A percentile compares a stretch with the other conserved stretches of the same genome.
phyloP scores from a whole-genome alignment of 2,329 filamentous ascomycete species.

The Mollisiaceae sp. region DNA sequence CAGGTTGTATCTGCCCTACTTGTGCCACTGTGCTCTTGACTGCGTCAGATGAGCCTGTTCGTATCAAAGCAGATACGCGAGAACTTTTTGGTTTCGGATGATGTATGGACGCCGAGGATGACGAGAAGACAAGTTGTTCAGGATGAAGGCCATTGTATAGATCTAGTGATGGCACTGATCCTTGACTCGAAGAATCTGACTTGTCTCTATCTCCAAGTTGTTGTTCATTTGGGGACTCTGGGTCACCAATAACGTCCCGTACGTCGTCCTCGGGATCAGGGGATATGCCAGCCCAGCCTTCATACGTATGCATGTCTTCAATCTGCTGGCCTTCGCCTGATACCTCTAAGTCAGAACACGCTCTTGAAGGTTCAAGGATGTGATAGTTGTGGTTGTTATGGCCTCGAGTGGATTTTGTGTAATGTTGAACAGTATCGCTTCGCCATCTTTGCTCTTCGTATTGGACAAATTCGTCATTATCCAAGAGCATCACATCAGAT shows the following conservation, averaged over 20 bases:
- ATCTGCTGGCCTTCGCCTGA: neutral
- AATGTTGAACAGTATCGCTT: neutral
- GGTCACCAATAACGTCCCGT: neutral
- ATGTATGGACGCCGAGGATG: conserved; percentile 32
- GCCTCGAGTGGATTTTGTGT: neutral
- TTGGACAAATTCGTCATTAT: conserved; percentile 25
- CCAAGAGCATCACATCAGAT: conserved; percentile 42
- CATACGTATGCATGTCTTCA: neutral
- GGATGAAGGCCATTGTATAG: conserved; percentile 8
- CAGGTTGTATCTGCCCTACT: conserved; percentile 29
- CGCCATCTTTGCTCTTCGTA: neutral
- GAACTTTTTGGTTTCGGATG: conserved; percentile 39
- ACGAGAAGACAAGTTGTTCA: conserved; percentile 23
- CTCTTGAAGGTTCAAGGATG: neutral
- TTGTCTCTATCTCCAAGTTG: neutral
- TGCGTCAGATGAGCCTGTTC: conserved; percentile 26
- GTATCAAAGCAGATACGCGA: conserved; percentile 32
- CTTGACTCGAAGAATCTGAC: neutral
- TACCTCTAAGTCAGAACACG: neutral
- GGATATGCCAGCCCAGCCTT: conserved; percentile 15
- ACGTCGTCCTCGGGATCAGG: conserved; percentile 4
- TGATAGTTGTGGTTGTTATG: neutral
- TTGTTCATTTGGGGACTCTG: neutral
- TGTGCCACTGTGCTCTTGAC: conserved; percentile 36
- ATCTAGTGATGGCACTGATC: neutral